Percentiles rank a stretch among this genome's conserved stretches.
These are phyloP conservation scores for Psilocybe subaeruginosa DNA, from an alignment of 768 basidiomycete species.

Conservation along the genomic window DNA sequence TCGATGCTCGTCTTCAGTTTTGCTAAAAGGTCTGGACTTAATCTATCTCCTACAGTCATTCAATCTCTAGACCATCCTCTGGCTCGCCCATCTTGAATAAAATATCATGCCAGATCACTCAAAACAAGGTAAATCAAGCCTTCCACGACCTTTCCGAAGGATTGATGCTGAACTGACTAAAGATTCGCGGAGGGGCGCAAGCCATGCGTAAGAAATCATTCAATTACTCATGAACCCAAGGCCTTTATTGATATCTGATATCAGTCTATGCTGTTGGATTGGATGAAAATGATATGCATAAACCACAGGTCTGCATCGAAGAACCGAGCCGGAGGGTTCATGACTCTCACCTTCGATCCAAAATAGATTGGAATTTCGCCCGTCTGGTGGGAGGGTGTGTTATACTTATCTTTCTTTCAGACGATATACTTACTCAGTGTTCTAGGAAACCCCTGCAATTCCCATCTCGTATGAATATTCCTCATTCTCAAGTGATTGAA, in stretches of 20 bases:
- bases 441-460: conserved; percentile 84
- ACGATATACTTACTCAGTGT: conserved; percentile 2
- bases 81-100: conserved; percentile 61
- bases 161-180: background rate
- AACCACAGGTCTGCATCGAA: conserved; percentile 64
- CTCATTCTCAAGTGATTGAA: background rate
- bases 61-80: conserved; percentile 22
- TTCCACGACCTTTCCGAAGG: background rate
- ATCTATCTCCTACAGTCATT: conserved; percentile 41
- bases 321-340: background rate
- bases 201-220: conserved; percentile 73
- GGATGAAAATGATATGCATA: conserved; percentile 79
- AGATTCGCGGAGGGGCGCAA: conserved; percentile 73
- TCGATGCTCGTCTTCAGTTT: background rate
- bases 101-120: conserved; percentile 72
- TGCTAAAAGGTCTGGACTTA: background rate
- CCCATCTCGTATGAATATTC: conserved; percentile 61
- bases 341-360: conserved; percentile 3
- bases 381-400: conserved; percentile 90
- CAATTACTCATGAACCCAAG: background rate
- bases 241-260: background rate
- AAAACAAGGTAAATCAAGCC: conserved; percentile 60
- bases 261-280: conserved; percentile 81
- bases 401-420: background rate
- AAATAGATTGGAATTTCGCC: conserved; percentile 83